Conservation (phyloP, 768 basidiomycete genomes). For the Termitomyces sp. region DNA sequence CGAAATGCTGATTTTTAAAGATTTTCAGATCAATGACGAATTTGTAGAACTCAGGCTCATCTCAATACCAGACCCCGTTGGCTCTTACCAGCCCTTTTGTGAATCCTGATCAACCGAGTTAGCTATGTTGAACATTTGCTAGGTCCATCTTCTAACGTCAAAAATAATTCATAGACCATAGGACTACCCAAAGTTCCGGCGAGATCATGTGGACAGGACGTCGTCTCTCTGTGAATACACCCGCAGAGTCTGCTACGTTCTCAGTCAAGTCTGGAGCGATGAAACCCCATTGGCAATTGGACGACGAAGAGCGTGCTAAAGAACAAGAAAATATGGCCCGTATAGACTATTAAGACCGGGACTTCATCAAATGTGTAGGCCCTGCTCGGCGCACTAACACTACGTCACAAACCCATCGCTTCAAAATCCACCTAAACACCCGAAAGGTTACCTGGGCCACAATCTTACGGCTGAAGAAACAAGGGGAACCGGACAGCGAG, state of each 20-base stretch:
- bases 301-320: conserved; percentile 10
- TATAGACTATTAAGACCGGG: conserved; percentile 3
- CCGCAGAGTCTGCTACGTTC: not conserved
- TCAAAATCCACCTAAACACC: not conserved
- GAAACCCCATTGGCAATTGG: conserved; percentile 14
- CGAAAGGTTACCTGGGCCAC: conserved; percentile 2
- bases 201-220: conserved; percentile 4
- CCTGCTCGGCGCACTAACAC: conserved; percentile 3
- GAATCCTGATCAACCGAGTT: conserved; percentile 8
- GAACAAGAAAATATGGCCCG: conserved; percentile 2
- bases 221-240: conserved; percentile 6
- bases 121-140: not conserved
- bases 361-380: conserved; percentile 11
- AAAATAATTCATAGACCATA: conserved; percentile 2
- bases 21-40: not conserved
- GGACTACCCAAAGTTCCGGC: not conserved
- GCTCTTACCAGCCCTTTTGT: not conserved
- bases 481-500: conserved; percentile 4
- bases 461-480: conserved; percentile 8
- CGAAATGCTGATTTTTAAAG: not conserved
- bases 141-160: not conserved
- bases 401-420: not conserved
- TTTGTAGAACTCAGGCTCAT: not conserved
- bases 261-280: conserved; percentile 7
- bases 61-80: not conserved